Evolutionary conservation across 2,329 filamentous ascomycete species (phyloP), one percentile per base, ranked within the genome.

Genomic region (Pezicula rhizophila): DNA sequence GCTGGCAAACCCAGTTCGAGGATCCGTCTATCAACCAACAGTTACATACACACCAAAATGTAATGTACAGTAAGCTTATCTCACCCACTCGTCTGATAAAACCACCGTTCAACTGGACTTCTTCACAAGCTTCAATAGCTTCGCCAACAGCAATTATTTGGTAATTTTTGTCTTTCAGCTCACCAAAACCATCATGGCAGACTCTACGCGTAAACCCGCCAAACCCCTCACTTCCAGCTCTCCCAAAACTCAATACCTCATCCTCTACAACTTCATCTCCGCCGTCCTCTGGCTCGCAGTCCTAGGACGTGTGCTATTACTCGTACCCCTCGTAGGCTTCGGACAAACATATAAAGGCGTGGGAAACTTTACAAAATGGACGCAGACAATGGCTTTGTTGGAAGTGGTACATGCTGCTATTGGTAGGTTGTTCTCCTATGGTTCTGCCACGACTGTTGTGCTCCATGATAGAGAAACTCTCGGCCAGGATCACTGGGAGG

Each of bases 211-310:
- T 28, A 60, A 54, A 31, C 56, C 54, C 15, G 55, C 57, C 2
- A 63, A 63, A 48, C 57, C 60, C 7, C 55, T 63, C 7, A 58
- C 47, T 18, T 64, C 62, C 31, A 72, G 70, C 46, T 70, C 71
- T 52, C 60, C 74, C 53, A 83, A 80, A 66, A 77, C 72, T 48
- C 72, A 70, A 63, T 96, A 96, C 72, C 81, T 97, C 47, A 77
- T 91, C 63, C 72, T 83, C 59, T 99, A 97, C 79, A 97, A 97
- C 70, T 76, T 82, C 60, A 64, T 84, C 56, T 95, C 85, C 46
- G 80, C 89, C 52, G 65, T 82, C 18, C 79, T 92, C 46, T 99
- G 93, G 93, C 70, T 78, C 37, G 79, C 80, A 15, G 83, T 96
- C 47, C 79, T 96, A 37, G 77, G 79, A 47, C 80, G 87, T 52